Evolutionary conservation across 306 rosid species (phyloP).

Genomic region (Sechiopsis laciniata): DNA sequence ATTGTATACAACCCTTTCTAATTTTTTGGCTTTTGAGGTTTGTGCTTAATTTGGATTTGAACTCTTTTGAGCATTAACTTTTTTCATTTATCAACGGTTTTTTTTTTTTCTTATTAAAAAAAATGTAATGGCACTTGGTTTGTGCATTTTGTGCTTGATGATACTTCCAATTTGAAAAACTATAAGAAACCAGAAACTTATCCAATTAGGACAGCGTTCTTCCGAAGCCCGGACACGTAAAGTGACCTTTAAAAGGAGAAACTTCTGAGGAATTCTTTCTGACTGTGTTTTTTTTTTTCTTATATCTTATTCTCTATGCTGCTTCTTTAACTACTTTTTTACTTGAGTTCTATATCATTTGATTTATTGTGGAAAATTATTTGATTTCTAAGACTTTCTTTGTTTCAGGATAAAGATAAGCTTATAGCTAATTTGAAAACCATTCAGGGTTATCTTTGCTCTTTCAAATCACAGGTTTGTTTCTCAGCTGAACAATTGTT

Average conservation of each 20-base stretch:
- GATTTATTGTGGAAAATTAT: neutral
- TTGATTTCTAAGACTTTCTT: neutral
- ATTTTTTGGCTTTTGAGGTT: neutral
- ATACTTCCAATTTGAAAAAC: neutral
- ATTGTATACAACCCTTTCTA: no score
- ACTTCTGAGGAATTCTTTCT: neutral
- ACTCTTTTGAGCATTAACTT: neutral
- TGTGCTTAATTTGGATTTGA: neutral
- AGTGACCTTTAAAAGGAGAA: neutral
- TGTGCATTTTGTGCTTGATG: neutral
- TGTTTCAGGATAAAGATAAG: slow-evolving; percentile 67
- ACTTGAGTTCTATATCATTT: neutral
- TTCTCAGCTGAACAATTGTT: neutral
- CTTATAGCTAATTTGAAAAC: slow-evolving; percentile 74
- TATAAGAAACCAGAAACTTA: neutral
- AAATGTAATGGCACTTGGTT: neutral
- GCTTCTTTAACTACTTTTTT: neutral
- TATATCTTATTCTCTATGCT: neutral
- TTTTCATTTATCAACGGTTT: no score
- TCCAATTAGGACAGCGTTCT: neutral
- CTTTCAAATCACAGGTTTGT: slow-evolving; percentile 79
- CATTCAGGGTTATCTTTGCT: slow-evolving; percentile 87
- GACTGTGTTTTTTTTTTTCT: neutral
- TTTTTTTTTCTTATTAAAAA: no score
- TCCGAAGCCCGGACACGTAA: neutral